Base-by-base conservation (phyloP, 1,284 basidiomycete species). In the Coniferiporia sulphurascens region DNA sequence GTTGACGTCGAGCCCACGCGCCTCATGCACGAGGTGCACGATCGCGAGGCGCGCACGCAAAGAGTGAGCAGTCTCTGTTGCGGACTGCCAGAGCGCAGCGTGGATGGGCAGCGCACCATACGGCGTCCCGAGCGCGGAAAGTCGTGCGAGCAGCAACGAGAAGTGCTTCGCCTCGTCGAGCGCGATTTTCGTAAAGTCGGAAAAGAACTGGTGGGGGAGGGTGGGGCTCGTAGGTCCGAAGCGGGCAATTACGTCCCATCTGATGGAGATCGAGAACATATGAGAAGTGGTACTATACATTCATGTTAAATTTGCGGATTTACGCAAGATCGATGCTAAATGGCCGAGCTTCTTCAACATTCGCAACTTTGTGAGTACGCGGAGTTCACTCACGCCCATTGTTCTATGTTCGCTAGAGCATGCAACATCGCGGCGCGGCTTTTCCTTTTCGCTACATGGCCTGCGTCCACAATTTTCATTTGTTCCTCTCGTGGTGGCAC, bases 1-100 rank as follows among this genome's bases (percentile, higher is more conserved):
- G 68, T 93, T 93, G 61, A 94, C 89, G 71, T 95, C 93, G 6
- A 95, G 78, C 1, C 93, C 92, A 32, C 92, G 77, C 1, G 92
- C 91, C 75, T 95, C 93, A 69, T 94, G 92, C 0, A 95, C 92
- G 34, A 95, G 83, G 67, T 94, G 92, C 65, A 95, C 92, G 70
- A 95, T 94, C 1, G 90, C 89, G 27, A 95, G 82, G 1, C 92
- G 81, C 0, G 91, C 79, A 38, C 84, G 82, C 35, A 95, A 78
- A 1, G 88, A 91, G 54, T 84, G 71, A 2, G 83, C 82, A 0
- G 92, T 95, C 51, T 86, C 80, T 13, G 78, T 76, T 1, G 92
- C 93, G 3, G 88, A 90, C 60, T 93, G 86, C 92, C 91, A 94
- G 4, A 94, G 80, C 0, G 82, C 83, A 0, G 88, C 88, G 67